Evolutionary conservation across 2,329 filamentous ascomycete species (phyloP).

Genomic region (Taxawa tesnikishii): DNA sequence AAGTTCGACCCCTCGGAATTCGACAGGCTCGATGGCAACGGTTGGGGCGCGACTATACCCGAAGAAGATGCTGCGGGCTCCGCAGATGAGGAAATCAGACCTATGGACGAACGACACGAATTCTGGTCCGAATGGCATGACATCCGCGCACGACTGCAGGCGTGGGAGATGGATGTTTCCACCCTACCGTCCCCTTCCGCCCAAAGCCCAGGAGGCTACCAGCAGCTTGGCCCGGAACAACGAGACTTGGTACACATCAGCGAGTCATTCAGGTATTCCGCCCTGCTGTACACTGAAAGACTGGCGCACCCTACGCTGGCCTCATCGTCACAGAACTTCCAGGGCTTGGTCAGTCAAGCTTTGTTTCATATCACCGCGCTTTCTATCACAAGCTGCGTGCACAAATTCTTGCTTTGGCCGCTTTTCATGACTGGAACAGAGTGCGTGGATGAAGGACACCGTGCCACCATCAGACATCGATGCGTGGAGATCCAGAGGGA

Average conservation of each 20-base stretch:
- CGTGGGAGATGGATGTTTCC: conserved; percentile 48
- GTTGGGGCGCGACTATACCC: conserved; percentile 45
- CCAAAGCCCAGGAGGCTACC: conserved; percentile 10
- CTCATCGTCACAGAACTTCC: conserved; percentile 64
- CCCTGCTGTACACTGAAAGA: conserved; percentile 79
- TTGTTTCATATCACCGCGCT: conserved; percentile 75
- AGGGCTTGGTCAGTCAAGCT: conserved; percentile 69
- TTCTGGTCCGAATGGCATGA: conserved; percentile 86
- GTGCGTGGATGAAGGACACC: conserved; percentile 70
- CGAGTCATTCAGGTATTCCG: conserved; percentile 81
- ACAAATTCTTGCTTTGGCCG: conserved; percentile 90
- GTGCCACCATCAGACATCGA: conserved; percentile 64
- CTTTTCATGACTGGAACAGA: conserved; percentile 84
- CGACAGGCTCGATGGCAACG: conserved; percentile 55
- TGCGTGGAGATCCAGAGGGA: conserved; percentile 79
- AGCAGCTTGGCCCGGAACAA: conserved; percentile 37
- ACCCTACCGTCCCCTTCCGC: conserved; percentile 16
- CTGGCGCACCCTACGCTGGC: conserved; percentile 65
- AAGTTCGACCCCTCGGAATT: conserved; percentile 21
- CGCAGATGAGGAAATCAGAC: conserved; percentile 17
- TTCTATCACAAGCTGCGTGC: conserved; percentile 55
- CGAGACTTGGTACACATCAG: conserved; percentile 70
- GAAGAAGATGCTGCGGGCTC: conserved; percentile 28
- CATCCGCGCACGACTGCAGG: conserved; percentile 61
- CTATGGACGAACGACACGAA: conserved; percentile 43